These are phyloP conservation scores for Fusarium temperatum DNA, from an alignment of 2,329 filamentous ascomycete species.

Conservation along the genomic window DNA sequence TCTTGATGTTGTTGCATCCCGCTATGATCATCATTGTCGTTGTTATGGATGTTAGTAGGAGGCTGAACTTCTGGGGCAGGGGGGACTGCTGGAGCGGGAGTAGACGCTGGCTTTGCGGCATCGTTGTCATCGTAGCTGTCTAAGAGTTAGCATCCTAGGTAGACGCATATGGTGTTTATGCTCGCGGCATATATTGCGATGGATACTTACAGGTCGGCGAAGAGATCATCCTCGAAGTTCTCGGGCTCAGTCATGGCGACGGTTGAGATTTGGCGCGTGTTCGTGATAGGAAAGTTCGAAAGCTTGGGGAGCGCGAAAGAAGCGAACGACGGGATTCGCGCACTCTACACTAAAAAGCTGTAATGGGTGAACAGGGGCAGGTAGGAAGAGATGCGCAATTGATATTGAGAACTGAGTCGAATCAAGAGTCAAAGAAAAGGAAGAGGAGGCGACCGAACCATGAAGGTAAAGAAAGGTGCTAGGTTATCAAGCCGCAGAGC, in stretches of 20 bases:
- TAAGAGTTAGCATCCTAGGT: conserved; percentile 2
- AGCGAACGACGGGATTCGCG: conserved; percentile 1
- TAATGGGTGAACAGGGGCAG: not conserved
- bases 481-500: conserved; percentile 29
- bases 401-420: not conserved
- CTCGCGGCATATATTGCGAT: not conserved
- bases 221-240: conserved; percentile 92
- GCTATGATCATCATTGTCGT: conserved; percentile 37
- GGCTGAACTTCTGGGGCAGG: conserved; percentile 41
- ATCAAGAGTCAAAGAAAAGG: conserved; percentile 19
- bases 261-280: conserved; percentile 10
- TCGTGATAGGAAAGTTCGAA: conserved; percentile 9
- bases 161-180: not conserved
- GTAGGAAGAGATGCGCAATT: not conserved
- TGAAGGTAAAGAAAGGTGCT: conserved; percentile 18
- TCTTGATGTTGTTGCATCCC: conserved; percentile 35
- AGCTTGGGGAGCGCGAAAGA: not conserved
- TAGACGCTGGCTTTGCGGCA: conserved; percentile 53
- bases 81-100: conserved; percentile 40
- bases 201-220: conserved; percentile 84
- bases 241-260: conserved; percentile 79
- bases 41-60: conserved; percentile 38
- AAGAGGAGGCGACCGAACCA: conserved; percentile 24
- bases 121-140: conserved; percentile 73
- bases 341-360: not conserved